These are phyloP conservation scores for Thermoascus crustaceus DNA, from an alignment of 2,329 filamentous ascomycete genomes.

Conservation along the genomic window DNA sequence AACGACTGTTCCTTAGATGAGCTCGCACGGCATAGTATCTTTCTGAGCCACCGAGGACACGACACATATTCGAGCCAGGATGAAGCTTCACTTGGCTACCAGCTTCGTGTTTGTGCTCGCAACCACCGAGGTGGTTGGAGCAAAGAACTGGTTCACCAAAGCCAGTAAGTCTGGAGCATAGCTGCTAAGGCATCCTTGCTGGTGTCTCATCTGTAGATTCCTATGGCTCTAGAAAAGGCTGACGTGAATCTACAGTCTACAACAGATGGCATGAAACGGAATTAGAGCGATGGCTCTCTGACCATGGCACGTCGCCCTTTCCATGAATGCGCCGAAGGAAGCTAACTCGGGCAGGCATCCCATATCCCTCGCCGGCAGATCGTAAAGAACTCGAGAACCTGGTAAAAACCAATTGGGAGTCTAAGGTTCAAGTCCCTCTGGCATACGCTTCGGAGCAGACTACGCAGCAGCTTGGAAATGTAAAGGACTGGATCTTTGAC, in stretches of 20 bases:
- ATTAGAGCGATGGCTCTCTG: conserved; percentile 91
- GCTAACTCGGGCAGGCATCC: conserved; percentile 48
- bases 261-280: conserved; percentile 99
- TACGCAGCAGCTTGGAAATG: conserved; percentile 60
- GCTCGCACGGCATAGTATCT: neutral
- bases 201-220: conserved; percentile 1
- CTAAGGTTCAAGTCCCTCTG: conserved; percentile 62
- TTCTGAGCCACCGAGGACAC: neutral
- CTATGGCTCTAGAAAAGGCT: too few species aligned
- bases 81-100: conserved; percentile 67
- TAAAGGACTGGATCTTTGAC: conserved; percentile 90
- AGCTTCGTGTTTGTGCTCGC: conserved; percentile 65
- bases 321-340: neutral
- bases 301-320: conserved; percentile 49
- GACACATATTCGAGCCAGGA: conserved; percentile 35
- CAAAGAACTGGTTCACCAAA: conserved; percentile 79
- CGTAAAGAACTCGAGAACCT: conserved; percentile 89
- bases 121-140: conserved; percentile 56
- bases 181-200: neutral
- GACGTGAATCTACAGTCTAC: conserved; percentile 59
- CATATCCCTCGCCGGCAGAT: conserved; percentile 82
- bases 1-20: neutral
- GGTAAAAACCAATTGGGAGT: conserved; percentile 85
- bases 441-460: conserved; percentile 72
- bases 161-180: conserved; percentile 53